Evolutionary conservation across 768 basidiomycete genomes (phyloP).

Genomic region (Boletus insuetus): DNA sequence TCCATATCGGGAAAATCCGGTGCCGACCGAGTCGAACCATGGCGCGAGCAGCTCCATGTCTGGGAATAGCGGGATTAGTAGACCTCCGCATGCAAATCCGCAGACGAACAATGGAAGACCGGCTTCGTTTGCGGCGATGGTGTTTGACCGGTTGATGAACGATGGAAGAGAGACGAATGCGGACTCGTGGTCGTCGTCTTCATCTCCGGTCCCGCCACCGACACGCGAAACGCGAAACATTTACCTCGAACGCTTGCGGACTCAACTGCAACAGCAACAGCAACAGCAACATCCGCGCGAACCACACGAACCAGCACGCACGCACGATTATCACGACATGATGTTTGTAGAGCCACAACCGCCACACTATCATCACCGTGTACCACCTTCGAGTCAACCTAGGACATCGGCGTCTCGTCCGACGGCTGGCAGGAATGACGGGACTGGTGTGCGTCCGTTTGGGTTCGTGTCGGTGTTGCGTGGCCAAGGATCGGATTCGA

Average conservation of each 20-base stretch:
- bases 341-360: constrained; percentile 1
- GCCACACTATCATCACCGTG: constrained; percentile 2
- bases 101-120: constrained; percentile 17
- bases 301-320: neutral
- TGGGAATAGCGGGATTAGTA: neutral
- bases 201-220: neutral
- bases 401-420: constrained; percentile 4
- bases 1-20: constrained; percentile 1
- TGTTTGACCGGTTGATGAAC: constrained; percentile 19
- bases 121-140: constrained; percentile 14
- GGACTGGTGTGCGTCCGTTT: constrained; percentile 9
- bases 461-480: constrained; percentile 13
- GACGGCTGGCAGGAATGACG: constrained; percentile 1
- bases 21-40: constrained; percentile 10
- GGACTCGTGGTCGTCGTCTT: constrained; percentile 6
- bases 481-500: constrained; percentile 20
- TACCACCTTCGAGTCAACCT: constrained; percentile 8
- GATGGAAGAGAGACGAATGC: constrained; percentile 10
- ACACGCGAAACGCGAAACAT: constrained; percentile 5
- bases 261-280: constrained; percentile 15
- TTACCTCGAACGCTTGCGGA: constrained; percentile 15
- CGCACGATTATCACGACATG: constrained; percentile 4
- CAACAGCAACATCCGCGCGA: constrained; percentile 6
- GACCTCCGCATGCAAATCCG: constrained; percentile 3
- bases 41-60: neutral